Conservation (phyloP, 2,329 filamentous ascomycete species). For the Tolypocladium guangdongense region DNA sequence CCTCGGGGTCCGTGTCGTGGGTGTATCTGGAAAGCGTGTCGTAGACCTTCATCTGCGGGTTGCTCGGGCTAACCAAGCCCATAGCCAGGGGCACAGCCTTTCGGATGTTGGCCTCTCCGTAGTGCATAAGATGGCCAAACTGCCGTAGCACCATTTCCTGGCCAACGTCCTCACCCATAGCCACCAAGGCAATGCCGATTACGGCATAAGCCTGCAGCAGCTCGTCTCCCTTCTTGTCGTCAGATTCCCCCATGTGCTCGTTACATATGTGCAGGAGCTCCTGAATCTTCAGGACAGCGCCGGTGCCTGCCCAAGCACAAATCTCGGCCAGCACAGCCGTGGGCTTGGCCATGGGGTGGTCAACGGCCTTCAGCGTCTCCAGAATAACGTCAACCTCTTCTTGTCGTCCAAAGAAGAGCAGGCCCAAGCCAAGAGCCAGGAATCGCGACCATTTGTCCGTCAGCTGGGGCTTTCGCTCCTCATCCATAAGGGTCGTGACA, state of each 20-base stretch:
- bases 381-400: conserved; percentile 98
- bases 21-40: conserved; percentile 95
- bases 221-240: conserved; percentile 92
- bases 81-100: conserved; percentile 93
- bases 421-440: conserved; percentile 82
- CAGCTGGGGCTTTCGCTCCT: conserved; percentile 79
- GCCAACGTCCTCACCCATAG: conserved; percentile 96
- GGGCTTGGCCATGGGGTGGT: conserved; percentile 95
- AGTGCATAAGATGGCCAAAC: conserved; percentile 98
- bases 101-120: conserved; percentile 93
- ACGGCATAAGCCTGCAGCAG: conserved; percentile 94
- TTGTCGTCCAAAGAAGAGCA: conserved; percentile 92
- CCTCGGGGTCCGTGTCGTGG: conserved; percentile 97
- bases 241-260: conserved; percentile 87
- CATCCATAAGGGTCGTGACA: conserved; percentile 84
- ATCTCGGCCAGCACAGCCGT: conserved; percentile 90
- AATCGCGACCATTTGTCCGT: conserved; percentile 99
- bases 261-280: conserved; percentile 97
- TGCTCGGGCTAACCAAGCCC: conserved; percentile 93
- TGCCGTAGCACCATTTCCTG: conserved; percentile 98
- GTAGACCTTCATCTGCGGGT: conserved; percentile 99
- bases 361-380: conserved; percentile 92
- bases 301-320: conserved; percentile 95
- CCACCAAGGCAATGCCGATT: conserved; percentile 82
- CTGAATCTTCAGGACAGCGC: conserved; percentile 93